phyloP scores from a whole-genome alignment of 2,329 filamentous ascomycete species.

The Fonsecaea nubica region DNA sequence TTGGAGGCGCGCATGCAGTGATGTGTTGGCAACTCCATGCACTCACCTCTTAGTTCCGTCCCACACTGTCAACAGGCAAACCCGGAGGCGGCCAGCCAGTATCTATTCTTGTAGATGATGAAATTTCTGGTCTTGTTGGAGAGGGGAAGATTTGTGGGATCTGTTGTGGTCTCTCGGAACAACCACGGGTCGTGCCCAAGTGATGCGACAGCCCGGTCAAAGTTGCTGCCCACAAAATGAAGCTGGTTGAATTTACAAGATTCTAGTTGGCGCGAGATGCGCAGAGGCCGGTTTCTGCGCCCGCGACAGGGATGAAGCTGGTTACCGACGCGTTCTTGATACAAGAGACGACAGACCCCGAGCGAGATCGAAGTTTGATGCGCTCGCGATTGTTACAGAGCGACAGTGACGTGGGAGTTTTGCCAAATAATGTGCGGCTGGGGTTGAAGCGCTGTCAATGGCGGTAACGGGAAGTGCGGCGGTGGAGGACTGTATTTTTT shows the following conservation, averaged over 20 bases:
- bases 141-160: conserved; percentile 12
- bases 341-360: neutral
- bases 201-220: neutral
- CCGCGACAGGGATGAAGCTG: conserved; percentile 13
- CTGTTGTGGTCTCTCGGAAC: conserved; percentile 7
- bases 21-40: conserved; percentile 40
- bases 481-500: conserved; percentile 10
- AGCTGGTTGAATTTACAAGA: conserved; percentile 20
- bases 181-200: conserved; percentile 14
- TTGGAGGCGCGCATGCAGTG: conserved; percentile 38
- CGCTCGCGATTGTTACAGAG: conserved; percentile 3
- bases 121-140: conserved; percentile 14
- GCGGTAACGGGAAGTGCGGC: conserved; percentile 2
- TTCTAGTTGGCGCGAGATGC: conserved; percentile 4
- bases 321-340: neutral
- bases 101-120: conserved; percentile 37
- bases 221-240: conserved; percentile 21
- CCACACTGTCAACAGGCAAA: conserved; percentile 26
- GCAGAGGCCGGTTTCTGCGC: conserved; percentile 6
- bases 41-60: conserved; percentile 39
- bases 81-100: conserved; percentile 24
- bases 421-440: conserved; percentile 7
- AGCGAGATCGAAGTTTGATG: neutral
- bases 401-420: conserved; percentile 12
- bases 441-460: conserved; percentile 14